These are phyloP conservation scores for Penicillium sp. DNA, from an alignment of 2,329 filamentous ascomycete genomes.

Conservation along the genomic window DNA sequence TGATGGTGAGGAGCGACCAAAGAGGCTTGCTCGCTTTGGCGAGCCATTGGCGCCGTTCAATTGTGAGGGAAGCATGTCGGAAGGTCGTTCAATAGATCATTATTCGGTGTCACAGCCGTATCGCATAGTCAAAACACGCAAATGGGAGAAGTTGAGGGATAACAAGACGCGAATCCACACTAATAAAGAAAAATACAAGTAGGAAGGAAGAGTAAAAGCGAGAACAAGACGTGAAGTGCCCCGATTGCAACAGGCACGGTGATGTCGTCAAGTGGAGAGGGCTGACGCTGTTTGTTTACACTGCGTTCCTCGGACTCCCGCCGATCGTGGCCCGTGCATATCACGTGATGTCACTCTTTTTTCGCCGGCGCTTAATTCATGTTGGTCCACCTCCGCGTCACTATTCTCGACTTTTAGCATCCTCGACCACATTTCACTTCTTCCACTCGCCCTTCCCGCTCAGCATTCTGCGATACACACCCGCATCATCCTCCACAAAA, in stretches of 20 bases:
- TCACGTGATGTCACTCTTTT: slow-evolving; percentile 31
- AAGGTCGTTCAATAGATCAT: slow-evolving; percentile 28
- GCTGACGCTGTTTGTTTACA: slow-evolving; percentile 40
- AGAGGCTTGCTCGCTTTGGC: slow-evolving; percentile 77
- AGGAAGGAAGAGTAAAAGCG: neutral
- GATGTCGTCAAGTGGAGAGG: slow-evolving; percentile 15
- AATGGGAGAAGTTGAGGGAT: neutral
- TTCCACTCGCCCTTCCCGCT: neutral
- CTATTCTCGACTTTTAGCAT: neutral
- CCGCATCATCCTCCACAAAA: neutral
- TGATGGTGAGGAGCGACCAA: slow-evolving; percentile 66
- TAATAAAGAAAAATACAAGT: slow-evolving; percentile 1
- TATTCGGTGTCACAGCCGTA: slow-evolving; percentile 19
- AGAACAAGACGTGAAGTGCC: neutral
- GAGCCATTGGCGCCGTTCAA: slow-evolving; percentile 64
- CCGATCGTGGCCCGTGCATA: slow-evolving; percentile 28
- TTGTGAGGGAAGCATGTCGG: slow-evolving; percentile 54
- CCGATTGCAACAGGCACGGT: slow-evolving; percentile 3
- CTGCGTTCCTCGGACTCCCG: slow-evolving; percentile 33
- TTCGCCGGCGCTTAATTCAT: slow-evolving; percentile 14
- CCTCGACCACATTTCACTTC: neutral
- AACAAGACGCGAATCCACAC: neutral
- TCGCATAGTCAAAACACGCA: slow-evolving; percentile 18
- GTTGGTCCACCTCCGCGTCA: neutral
- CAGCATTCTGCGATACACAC: neutral